A percentile compares a stretch with the other conserved stretches of the same genome.
Evolutionary conservation across 495 filamentous ascomycete genomes (phyloP).

Genomic region (Bacidia rubella): DNA sequence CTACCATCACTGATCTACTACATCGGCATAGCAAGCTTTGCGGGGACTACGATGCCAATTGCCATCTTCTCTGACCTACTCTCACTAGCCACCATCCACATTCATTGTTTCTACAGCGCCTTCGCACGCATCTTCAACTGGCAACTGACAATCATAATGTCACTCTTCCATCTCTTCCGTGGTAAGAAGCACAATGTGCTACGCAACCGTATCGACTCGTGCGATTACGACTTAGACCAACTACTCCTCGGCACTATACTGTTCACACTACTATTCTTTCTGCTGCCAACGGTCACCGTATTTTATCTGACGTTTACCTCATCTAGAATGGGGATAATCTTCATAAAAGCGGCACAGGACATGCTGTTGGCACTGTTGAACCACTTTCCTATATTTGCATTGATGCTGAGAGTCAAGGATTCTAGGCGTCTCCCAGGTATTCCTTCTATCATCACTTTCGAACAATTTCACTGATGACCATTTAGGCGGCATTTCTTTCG

Average conservation of each 20-base stretch:
- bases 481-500: conserved; percentile 75
- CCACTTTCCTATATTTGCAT: conserved; percentile 92
- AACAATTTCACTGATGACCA: conserved; percentile 5
- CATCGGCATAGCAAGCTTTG: conserved; percentile 89
- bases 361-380: conserved; percentile 88
- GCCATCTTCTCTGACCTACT: conserved; percentile 90
- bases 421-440: conserved; percentile 72
- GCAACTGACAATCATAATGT: conserved; percentile 92
- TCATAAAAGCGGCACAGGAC: conserved; percentile 77
- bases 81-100: conserved; percentile 84
- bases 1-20: conserved; percentile 82
- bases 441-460: conserved; percentile 14
- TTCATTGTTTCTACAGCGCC: conserved; percentile 95
- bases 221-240: conserved; percentile 97
- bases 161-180: conserved; percentile 93
- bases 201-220: conserved; percentile 92
- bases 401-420: conserved; percentile 95
- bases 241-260: conserved; percentile 91
- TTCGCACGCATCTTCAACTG: conserved; percentile 95
- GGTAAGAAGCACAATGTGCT: conserved; percentile 97
- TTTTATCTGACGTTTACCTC: conserved; percentile 95
- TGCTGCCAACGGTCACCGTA: conserved; percentile 86
- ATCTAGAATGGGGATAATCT: conserved; percentile 88
- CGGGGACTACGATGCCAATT: conserved; percentile 92
- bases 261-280: conserved; percentile 90